Evolutionary conservation across 805 yeast genomes (phyloP), one percentile per base, ranked within the genome.

Genomic region (Isabelozyma heimii): DNA sequence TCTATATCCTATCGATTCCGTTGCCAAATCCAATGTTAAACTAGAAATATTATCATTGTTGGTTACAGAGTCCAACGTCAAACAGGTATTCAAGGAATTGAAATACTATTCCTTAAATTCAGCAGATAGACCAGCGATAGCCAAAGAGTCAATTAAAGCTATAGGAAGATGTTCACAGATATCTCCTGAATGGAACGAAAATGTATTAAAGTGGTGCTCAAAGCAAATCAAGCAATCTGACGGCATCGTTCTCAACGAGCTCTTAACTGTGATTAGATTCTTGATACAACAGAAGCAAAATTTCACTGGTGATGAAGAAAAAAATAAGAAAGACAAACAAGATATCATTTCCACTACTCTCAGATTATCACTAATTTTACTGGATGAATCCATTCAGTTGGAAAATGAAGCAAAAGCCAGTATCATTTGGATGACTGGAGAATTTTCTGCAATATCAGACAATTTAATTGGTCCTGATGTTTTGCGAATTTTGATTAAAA

Each of bases 341-440:
- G 74, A 70, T 16, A 80, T 88, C 50, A 65, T 81, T 30, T 75
- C 76, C 30, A 79, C 85, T 1, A 77, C 87, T 12, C 73, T 81
- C 28, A 76, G 78, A 46, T 68, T 89, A 14, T 63, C 73, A 8
- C 48, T 53, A 16, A 58, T 65, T 2, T 59, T 74, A 39, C 53
- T 52, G 10, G 66, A 66, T 30, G 58, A 58, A 8, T 40, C 13
- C 8, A n/a, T 56, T 14, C 38, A 48, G 15, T 47, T 67, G n/a
- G 69, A 63, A 14, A 55, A 62, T 16, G 70, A 65, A 14, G 95
- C 98, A 0, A 81, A 84, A 54, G 90, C 96, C 1, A 87, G 92
- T 43, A 84, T 91, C 9, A 76, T 92, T 6, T 94, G 98, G 98
- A 75, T 92, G 8, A 79, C 92, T 46, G 97, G 98, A 4, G 97